phyloP scores from a whole-genome alignment of 768 basidiomycete species.

The Tylopilus cervinicoccineus region DNA sequence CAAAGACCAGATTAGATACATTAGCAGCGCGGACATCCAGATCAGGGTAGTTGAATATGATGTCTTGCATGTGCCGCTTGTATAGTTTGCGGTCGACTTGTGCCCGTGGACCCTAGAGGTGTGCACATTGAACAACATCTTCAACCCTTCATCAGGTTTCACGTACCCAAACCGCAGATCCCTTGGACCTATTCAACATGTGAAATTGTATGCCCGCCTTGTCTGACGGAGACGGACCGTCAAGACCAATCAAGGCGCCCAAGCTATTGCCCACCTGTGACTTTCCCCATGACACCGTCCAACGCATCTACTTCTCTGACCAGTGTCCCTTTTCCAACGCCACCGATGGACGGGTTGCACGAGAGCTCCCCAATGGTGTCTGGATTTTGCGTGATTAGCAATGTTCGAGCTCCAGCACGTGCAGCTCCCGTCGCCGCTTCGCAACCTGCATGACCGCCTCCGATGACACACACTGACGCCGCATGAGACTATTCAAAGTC shows the following conservation, averaged over 20 bases:
- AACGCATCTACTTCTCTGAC: slow-evolving; percentile 91
- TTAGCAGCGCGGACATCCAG: slow-evolving; percentile 68
- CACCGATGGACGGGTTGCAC: slow-evolving; percentile 91
- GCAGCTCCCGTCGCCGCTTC: slow-evolving; percentile 89
- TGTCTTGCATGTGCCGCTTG: slow-evolving; percentile 75
- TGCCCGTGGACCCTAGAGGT: slow-evolving; percentile 75
- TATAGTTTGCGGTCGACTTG: slow-evolving; percentile 87
- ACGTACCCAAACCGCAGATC: slow-evolving; percentile 84
- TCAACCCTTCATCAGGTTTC: too few species aligned
- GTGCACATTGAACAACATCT: background rate
- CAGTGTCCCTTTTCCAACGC: slow-evolving; percentile 87
- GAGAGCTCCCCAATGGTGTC: slow-evolving; percentile 82
- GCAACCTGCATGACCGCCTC: slow-evolving; percentile 90
- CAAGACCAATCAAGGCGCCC: background rate
- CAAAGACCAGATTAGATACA: slow-evolving; percentile 75
- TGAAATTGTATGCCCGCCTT: slow-evolving; percentile 88
- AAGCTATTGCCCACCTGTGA: slow-evolving; percentile 55
- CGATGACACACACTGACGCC: slow-evolving; percentile 75
- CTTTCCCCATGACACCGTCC: slow-evolving; percentile 79
- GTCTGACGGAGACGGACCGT: slow-evolving; percentile 42
- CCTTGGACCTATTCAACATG: slow-evolving; percentile 80
- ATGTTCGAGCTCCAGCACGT: slow-evolving; percentile 73
- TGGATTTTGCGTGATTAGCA: slow-evolving; percentile 77
- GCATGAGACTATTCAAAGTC: slow-evolving; percentile 28
- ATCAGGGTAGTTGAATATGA: slow-evolving; percentile 60